These are phyloP conservation scores for Clarireedia sp. DNA, from an alignment of 2,329 filamentous ascomycete genomes.

Conservation along the genomic window DNA sequence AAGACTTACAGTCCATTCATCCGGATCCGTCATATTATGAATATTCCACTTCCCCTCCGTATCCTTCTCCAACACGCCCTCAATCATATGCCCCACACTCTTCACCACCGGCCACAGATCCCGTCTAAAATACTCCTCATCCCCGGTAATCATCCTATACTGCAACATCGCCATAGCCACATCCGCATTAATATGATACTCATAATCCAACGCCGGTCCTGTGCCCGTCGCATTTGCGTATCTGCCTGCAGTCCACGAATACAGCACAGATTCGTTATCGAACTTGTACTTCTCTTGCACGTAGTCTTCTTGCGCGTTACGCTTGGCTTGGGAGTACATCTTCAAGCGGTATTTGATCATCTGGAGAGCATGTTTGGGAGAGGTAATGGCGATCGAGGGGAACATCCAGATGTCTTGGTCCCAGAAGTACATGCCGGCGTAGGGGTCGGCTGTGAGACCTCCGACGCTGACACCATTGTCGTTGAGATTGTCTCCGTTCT, in stretches of 20 bases:
- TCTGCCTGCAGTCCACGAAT: conserved; percentile 17
- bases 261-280: conserved; percentile 9
- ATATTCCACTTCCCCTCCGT: conserved; percentile 26
- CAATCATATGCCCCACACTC: conserved; percentile 10
- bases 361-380: conserved; percentile 52
- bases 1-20: conserved; percentile 33
- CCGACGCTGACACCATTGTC: conserved; percentile 55
- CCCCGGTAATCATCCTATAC: conserved; percentile 4
- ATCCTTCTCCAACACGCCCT: conserved; percentile 6
- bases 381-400: conserved; percentile 51
- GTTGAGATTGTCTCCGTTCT: conserved; percentile 42
- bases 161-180: conserved; percentile 9
- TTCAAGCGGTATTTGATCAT: conserved; percentile 54
- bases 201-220: conserved; percentile 14
- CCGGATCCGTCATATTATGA: conserved; percentile 61
- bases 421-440: conserved; percentile 43
- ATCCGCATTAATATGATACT: conserved; percentile 19
- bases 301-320: conserved; percentile 15
- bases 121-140: conserved; percentile 11
- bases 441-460: conserved; percentile 55
- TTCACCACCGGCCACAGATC: conserved; percentile 13
- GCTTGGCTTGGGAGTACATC: conserved; percentile 32
- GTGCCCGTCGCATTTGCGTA: conserved; percentile 19
- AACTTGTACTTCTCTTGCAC: conserved; percentile 14
- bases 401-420: conserved; percentile 23